Base-by-base conservation (phyloP, 441 rosid species). In the Syzygium syzygioides region DNA sequence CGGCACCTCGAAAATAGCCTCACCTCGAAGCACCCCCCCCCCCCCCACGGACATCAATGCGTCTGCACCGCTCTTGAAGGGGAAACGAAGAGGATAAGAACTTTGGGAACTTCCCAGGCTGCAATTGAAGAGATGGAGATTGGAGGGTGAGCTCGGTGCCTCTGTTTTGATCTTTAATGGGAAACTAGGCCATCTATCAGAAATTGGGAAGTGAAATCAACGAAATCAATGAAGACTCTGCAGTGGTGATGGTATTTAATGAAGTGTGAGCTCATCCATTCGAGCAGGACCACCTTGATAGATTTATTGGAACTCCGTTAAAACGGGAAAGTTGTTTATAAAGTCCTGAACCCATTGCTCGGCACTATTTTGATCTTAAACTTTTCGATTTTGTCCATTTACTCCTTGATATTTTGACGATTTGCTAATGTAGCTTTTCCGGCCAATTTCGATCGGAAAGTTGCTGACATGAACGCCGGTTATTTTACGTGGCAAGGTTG, bases 401-500 rank as follows among this genome's bases (percentile, higher is more conserved):
- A 54, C 0, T 54, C 19, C 19, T 54, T 5, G 17, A 14, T 9
- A 10, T 32, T 32, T 17, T 3, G 0, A 32, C 2, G 5, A 66
- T 17, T 1, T 66, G 23, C 5, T 4, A 17, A 18, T 9, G 7
- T 17, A 1, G 0, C 2, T 30, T 23, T 66, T 9, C 13, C 2
- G 0, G 5, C 20, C 7, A 7, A 68, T 66, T 66, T 18, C 34
- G 0, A 1, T 0, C 3, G 3, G 7, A 18, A 62, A 62, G n/a
- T 62, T 3, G 7, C 3, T 12, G 0, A 1, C 30, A 3, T 62
- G 1, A 2, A n/a, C 0, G 0, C 14, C 19, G 0, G 14, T 14
- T 2, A 6, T n/a, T 4, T n/a, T n/a, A n/a, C 17, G 1, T 14
- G 34, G 30, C 3, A 6, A 1, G 2, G 0, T 15, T 9, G 1